Evolutionary conservation across 2,329 filamentous ascomycete species (phyloP).

Genomic region (Ceratocystis cubensis): DNA sequence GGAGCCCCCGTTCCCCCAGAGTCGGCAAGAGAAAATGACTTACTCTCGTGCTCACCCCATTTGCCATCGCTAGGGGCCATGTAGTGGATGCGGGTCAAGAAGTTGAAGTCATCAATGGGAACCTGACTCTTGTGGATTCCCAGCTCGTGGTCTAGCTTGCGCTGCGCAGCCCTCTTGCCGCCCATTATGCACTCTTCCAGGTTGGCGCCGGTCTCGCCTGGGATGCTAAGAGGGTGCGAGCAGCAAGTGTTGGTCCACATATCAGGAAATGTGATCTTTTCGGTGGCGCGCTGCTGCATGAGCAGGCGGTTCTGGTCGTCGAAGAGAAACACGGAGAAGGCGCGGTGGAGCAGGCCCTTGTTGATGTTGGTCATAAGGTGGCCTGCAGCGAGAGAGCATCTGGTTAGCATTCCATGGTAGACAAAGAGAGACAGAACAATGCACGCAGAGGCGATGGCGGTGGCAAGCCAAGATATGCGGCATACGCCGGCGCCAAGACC

Average conservation of each 20-base stretch:
- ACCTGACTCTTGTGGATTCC: slow-evolving; percentile 85
- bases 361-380: slow-evolving; percentile 99
- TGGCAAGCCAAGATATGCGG: no score
- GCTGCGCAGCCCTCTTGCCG: slow-evolving; percentile 80
- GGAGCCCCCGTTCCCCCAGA: neutral
- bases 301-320: slow-evolving; percentile 85
- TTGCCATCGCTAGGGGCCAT: slow-evolving; percentile 92
- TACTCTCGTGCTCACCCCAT: slow-evolving; percentile 98
- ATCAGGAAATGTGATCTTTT: slow-evolving; percentile 98
- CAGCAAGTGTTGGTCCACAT: slow-evolving; percentile 99
- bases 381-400: slow-evolving; percentile 40
- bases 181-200: slow-evolving; percentile 69
- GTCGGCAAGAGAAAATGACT: slow-evolving; percentile 29
- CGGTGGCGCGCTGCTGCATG: slow-evolving; percentile 83
- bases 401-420: neutral
- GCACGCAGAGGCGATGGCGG: no score
- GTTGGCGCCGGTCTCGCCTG: slow-evolving; percentile 76
- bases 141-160: slow-evolving; percentile 89
- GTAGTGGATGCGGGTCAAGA: slow-evolving; percentile 95
- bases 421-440: neutral
- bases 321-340: slow-evolving; percentile 97
- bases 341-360: slow-evolving; percentile 86
- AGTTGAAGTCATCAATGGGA: slow-evolving; percentile 79
- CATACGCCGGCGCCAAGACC: slow-evolving; percentile 28
- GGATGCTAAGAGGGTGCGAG: slow-evolving; percentile 86